phyloP scores from a whole-genome alignment of 2,329 filamentous ascomycete genomes.

The Fusarium austroafricanum region DNA sequence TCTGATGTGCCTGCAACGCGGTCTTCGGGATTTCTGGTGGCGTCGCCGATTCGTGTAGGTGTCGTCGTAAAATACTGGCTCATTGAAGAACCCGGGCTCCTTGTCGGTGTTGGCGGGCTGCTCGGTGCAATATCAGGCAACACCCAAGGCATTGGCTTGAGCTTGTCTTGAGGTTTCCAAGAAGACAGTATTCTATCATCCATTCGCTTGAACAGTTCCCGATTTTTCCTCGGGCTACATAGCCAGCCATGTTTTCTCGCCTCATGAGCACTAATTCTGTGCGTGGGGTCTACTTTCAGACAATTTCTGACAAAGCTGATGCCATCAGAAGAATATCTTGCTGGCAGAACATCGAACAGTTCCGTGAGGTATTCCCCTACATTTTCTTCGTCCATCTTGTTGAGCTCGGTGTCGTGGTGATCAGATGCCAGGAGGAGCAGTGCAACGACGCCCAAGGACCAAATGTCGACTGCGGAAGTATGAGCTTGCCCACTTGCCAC shows the following conservation, averaged over 20 bases:
- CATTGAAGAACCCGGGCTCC: conserved; percentile 9
- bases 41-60: background rate
- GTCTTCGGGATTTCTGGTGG: background rate
- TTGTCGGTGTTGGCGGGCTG: conserved; percentile 6
- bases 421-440: conserved; percentile 52
- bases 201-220: conserved; percentile 49
- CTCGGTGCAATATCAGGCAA: conserved; percentile 45
- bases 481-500: conserved; percentile 28
- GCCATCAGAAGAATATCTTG: conserved; percentile 42
- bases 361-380: conserved; percentile 37
- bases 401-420: conserved; percentile 43
- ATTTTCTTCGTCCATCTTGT: conserved; percentile 43
- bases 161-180: conserved; percentile 44
- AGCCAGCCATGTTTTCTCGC: conserved; percentile 52
- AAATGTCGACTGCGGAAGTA: conserved; percentile 61
- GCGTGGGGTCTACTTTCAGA: conserved; percentile 44
- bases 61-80: conserved; percentile 38
- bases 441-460: conserved; percentile 62
- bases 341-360: conserved; percentile 23
- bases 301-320: conserved; percentile 49
- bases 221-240: conserved; percentile 47
- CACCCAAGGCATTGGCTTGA: conserved; percentile 51
- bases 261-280: conserved; percentile 46
- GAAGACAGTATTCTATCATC: conserved; percentile 46
- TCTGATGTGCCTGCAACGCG: background rate